Percentiles rank a stretch among this genome's conserved stretches.
Conservation (phyloP, 192 early-diverging fungal species). For the Entomortierella lignicola region DNA sequence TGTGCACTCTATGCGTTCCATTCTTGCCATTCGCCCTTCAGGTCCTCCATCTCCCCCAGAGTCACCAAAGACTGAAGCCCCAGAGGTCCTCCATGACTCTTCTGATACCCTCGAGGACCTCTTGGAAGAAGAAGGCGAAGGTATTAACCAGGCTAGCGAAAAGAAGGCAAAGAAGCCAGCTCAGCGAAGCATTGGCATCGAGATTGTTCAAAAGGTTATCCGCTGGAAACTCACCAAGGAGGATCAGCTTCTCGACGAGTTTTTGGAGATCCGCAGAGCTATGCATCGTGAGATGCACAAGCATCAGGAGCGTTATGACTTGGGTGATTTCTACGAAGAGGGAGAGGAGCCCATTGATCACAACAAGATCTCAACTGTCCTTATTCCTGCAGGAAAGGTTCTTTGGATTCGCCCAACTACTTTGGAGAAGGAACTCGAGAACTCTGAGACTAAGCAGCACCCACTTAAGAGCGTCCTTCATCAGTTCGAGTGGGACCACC, state of each 20-base stretch:
- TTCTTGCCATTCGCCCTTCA: conserved; percentile 38
- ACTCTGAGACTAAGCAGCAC: conserved; percentile 36
- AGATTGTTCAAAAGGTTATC: conserved; percentile 56
- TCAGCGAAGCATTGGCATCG: conserved; percentile 30
- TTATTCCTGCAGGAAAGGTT: conserved; percentile 59
- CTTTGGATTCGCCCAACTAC: conserved; percentile 59
- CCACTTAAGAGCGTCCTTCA: conserved; percentile 31
- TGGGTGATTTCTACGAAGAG: conserved; percentile 15
- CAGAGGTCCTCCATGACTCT: conserved; percentile 43
- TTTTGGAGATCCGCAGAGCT: conserved; percentile 49
- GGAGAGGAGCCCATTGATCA: conserved; percentile 8
- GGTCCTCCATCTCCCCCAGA: conserved; percentile 31
- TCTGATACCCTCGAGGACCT: conserved; percentile 29
- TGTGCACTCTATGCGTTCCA: conserved; percentile 41
- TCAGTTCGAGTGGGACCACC: conserved; percentile 53
- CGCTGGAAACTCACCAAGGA: conserved; percentile 42
- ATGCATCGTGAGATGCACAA: conserved; percentile 39
- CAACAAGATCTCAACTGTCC: conserved; percentile 30
- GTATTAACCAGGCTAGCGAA: not conserved
- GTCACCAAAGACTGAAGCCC: conserved; percentile 6
- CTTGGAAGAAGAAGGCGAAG: conserved; percentile 35
- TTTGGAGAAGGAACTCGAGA: conserved; percentile 47
- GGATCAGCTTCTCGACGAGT: conserved; percentile 42
- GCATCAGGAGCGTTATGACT: conserved; percentile 21
- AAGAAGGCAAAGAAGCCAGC: conserved; percentile 3